These are phyloP conservation scores for Oligophagozyma castellii DNA, from an alignment of 1,139 yeast species.

Conservation along the genomic window DNA sequence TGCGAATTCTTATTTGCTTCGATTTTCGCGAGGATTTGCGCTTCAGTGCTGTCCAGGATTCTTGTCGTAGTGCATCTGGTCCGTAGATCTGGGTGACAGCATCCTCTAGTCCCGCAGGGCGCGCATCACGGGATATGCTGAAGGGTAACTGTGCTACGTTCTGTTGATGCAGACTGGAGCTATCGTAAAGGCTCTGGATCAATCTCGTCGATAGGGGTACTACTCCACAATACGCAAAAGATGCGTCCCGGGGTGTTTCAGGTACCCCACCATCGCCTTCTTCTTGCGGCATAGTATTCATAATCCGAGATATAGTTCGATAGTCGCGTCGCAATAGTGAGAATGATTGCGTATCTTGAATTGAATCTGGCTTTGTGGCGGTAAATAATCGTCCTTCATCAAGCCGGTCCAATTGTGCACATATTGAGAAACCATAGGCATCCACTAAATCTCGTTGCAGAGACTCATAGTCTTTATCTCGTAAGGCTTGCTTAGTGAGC, in stretches of 20 bases:
- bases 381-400: slow-evolving; percentile 12
- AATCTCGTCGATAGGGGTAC: slow-evolving; percentile 21
- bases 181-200: slow-evolving; percentile 19
- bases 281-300: slow-evolving; percentile 16
- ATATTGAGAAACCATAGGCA: slow-evolving; percentile 17
- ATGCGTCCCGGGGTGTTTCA: slow-evolving; percentile 14
- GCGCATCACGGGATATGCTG: slow-evolving; percentile 18
- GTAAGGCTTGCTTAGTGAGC: slow-evolving; percentile 15
- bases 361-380: slow-evolving; percentile 7
- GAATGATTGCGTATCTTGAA: slow-evolving; percentile 2
- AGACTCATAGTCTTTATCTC: slow-evolving; percentile 17
- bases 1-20: neutral
- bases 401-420: slow-evolving; percentile 16
- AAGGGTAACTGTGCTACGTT: slow-evolving; percentile 22
- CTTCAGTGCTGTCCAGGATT: slow-evolving; percentile 16
- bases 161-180: slow-evolving; percentile 14
- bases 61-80: slow-evolving; percentile 6
- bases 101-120: slow-evolving; percentile 11
- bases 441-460: slow-evolving; percentile 19
- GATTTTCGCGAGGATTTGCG: slow-evolving; percentile 4
- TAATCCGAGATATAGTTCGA: slow-evolving; percentile 13
- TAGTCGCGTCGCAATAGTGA: slow-evolving; percentile 9
- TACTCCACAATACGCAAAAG: slow-evolving; percentile 25
- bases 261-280: slow-evolving; percentile 4
- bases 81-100: slow-evolving; percentile 17